Evolutionary conservation across 176 grass and related monocot genomes (phyloP).

Genomic region (Phoenix roebelenii): DNA sequence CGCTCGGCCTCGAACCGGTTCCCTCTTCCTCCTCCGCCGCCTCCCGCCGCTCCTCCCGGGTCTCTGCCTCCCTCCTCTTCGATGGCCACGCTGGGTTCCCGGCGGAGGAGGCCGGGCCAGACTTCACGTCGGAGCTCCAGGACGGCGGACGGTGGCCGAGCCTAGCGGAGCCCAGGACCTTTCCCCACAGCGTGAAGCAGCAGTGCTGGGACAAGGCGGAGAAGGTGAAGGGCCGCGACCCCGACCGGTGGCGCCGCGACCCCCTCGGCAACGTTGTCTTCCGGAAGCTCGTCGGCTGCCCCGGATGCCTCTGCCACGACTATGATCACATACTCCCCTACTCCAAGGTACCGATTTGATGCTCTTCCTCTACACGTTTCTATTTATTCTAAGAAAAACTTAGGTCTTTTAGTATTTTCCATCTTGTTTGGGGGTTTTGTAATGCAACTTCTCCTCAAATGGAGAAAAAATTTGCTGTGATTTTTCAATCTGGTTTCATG

Average conservation of each 20-base stretch:
- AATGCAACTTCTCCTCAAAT: too few relatives aligned
- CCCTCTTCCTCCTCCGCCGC: slow-evolving; percentile 20
- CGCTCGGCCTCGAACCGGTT: background rate
- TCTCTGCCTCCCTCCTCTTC: slow-evolving; percentile 15
- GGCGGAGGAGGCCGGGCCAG: slow-evolving; percentile 14
- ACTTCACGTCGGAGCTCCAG: slow-evolving; percentile 32
- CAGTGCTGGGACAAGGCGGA: slow-evolving; percentile 98
- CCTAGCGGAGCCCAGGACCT: slow-evolving; percentile 59
- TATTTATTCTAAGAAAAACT: background rate
- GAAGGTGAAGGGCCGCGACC: slow-evolving; percentile 50
- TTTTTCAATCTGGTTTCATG: too few relatives aligned
- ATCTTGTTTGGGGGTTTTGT: background rate
- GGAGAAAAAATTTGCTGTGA: too few relatives aligned
- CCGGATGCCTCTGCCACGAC: slow-evolving; percentile 96
- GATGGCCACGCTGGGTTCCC: slow-evolving; percentile 17
- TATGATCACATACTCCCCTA: slow-evolving; percentile 91
- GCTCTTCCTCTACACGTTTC: background rate
- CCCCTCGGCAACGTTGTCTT: slow-evolving; percentile 84
- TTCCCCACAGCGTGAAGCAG: slow-evolving; percentile 70
- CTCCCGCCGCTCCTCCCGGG: background rate
- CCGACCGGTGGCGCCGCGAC: slow-evolving; percentile 94
- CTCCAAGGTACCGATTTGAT: slow-evolving; percentile 53
- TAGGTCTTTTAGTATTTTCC: background rate
- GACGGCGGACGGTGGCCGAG: slow-evolving; percentile 15
- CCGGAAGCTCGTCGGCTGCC: slow-evolving; percentile 89